Conservation (phyloP, 2,329 filamentous ascomycete species). For the Fusarium buxicola region DNA sequence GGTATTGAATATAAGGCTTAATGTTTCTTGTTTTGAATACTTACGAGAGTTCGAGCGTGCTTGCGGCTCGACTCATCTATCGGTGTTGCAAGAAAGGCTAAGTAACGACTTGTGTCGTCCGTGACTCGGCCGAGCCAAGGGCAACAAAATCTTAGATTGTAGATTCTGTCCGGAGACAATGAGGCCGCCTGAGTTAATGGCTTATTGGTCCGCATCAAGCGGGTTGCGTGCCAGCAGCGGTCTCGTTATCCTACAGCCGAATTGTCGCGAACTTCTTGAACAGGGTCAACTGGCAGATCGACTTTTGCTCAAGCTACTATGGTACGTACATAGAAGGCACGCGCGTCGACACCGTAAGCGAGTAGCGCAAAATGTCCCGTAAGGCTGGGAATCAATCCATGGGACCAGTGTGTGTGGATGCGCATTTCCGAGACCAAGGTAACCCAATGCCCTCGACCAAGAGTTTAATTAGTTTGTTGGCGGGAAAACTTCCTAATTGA, state of each 20-base stretch:
- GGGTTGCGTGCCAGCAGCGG: no score
- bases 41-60: no score
- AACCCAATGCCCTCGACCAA: constrained; percentile 2
- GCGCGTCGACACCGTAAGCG: neutral
- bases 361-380: constrained; percentile 6
- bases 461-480: constrained; percentile 21
- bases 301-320: no score
- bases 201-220: neutral
- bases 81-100: no score
- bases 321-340: no score
- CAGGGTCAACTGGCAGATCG: no score
- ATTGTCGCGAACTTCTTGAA: no score
- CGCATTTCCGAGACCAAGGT: constrained; percentile 22
- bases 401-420: constrained; percentile 31
- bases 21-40: no score
- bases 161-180: neutral
- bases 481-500: constrained; percentile 32
- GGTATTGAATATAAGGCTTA: no score
- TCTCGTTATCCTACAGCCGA: no score
- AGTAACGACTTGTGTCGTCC: neutral
- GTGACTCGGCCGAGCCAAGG: constrained; percentile 3
- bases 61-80: no score
- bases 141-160: neutral
- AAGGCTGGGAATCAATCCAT: constrained; percentile 29
- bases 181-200: neutral